Evolutionary conservation across 768 basidiomycete genomes (phyloP), one percentile per base, ranked within the genome.

Genomic region (Termitomyces sp.): DNA sequence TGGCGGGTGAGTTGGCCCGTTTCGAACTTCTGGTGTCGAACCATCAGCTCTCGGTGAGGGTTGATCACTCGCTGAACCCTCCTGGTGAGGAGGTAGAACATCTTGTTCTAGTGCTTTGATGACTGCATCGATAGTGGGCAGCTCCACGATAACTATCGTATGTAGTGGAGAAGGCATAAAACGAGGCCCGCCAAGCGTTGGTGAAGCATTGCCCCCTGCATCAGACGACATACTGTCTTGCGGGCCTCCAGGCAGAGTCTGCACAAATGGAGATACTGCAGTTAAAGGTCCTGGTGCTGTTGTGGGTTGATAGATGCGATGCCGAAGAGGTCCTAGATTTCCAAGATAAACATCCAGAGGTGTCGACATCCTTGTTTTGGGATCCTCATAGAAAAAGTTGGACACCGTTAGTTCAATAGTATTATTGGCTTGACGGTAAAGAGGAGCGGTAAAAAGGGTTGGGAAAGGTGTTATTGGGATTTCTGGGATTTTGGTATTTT

Each of bases 381-480:
- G 85, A 63, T 93, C 82, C 53, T 87, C 81, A 65, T 89, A 92
- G 70, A 91, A 93, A 75, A 94, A 95, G 70, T 94, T 90, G 53
- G 92, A 90, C 13, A 95, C 87, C 0, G 89, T 89, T 59, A 97
- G 71, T 66, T 95, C 91, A 58, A 97, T 78, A 0, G 85, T 85
- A 71, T 94, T 88, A 60, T 82, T 82, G 40, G 80, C 73, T 24
- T 84, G 84, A 36, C 87, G 83, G 69, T 91, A 92, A 44, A 79
- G 76, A 2, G 94, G 95, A 7, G 89, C 79, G 9, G 87, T 88
- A 68, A 93, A 89, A 16, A 95, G 73, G 5, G 89, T 91, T 0
- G 95, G 95, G 72, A 95, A 91, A 1, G 95, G 93, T 0, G 94
- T 94, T 62, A 97, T 90, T 24, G 91, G 86, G 65, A 84, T 76